phyloP scores from a whole-genome alignment of 164 flowering plant species.

The Euptelea pleiosperma region DNA sequence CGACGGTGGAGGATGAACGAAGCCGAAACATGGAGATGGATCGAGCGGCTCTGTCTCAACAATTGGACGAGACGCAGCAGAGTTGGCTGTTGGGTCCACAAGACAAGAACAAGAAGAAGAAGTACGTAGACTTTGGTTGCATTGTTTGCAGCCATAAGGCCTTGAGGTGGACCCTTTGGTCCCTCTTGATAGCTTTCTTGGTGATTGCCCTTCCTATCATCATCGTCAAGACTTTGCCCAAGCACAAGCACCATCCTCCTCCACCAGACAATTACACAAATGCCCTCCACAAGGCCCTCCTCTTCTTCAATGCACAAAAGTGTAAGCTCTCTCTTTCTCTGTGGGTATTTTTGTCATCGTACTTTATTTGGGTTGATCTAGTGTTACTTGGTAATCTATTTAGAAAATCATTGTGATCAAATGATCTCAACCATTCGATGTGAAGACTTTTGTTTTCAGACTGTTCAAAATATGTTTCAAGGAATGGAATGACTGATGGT shows the following conservation, averaged over 20 bases:
- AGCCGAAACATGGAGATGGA: slow-evolving; percentile 46
- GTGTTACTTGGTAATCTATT: no score
- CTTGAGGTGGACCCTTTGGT: slow-evolving; percentile 41
- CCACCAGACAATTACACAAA: slow-evolving; percentile 65
- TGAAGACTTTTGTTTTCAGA: no score
- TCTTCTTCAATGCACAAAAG: slow-evolving; percentile 86
- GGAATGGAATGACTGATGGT: no score
- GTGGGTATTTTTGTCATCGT: neutral
- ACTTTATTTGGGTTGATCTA: no score
- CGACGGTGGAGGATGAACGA: slow-evolving; percentile 33
- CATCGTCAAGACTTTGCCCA: slow-evolving; percentile 54
- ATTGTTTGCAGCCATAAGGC: slow-evolving; percentile 52
- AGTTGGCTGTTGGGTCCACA: slow-evolving; percentile 69
- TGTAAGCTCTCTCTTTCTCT: slow-evolving; percentile 40
- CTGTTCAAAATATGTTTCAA: no score
- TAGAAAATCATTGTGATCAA: no score
- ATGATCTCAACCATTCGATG: no score
- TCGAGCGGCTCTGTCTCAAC: slow-evolving; percentile 35
- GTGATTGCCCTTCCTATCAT: slow-evolving; percentile 64
- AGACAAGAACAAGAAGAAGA: slow-evolving; percentile 45
- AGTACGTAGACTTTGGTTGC: slow-evolving; percentile 80
- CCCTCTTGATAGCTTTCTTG: slow-evolving; percentile 36
- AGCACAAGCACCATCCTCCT: slow-evolving; percentile 35
- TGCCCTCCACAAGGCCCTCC: slow-evolving; percentile 75
- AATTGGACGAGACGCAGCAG: slow-evolving; percentile 64